Base-by-base conservation (phyloP, 768 basidiomycete species). In the Hysterangium stoloniferum region DNA sequence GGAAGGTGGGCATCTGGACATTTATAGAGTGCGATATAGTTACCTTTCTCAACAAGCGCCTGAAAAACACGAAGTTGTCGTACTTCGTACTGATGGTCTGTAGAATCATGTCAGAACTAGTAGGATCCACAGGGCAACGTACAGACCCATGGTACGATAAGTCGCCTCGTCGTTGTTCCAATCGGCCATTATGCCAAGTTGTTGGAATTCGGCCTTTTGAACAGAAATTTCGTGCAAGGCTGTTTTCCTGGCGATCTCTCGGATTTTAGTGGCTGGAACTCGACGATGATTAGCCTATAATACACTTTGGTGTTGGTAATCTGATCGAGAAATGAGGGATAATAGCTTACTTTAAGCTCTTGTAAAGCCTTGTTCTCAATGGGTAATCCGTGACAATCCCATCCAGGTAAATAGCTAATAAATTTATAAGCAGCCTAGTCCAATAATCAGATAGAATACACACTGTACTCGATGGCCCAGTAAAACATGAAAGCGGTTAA, bases 331-430 rank as follows among this genome's bases (percentile, higher is more conserved):
- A n/a, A n/a, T n/a, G n/a, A n/a, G n/a, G n/a, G 31, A 36, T 5
- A 17, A 19, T 24, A 22, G 56, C 77, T 48, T 61, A 88, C 88
- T 49, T 78, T 75, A 24, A 95, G 71, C 20, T 84, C 77, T 53
- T 84, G 72, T 31, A 99, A 68, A 0, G 93, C 88, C 60, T 96
- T 97, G 57, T 91, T 90, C 64, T 98, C 95, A 54, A 98, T 97
- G 0, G 95, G 95, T 11, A 97, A 78, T 5, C 95, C 95, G 63
- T 99, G 95, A 59, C 95, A 98, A 61, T 99, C 95, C 91, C 92
- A 99, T 8, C 95, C 95, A 31, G 95, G 94, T 12, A 87, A 66
- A 67, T 94, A 97, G 60, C 95, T 97, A 52, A n/a, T 35, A 33
- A 46, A 49, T 45, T 12, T 33, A 25, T 55, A 9, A 27, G 36